Evolutionary conservation across 805 yeast genomes (phyloP).

Genomic region (Ogataea paraovalis): DNA sequence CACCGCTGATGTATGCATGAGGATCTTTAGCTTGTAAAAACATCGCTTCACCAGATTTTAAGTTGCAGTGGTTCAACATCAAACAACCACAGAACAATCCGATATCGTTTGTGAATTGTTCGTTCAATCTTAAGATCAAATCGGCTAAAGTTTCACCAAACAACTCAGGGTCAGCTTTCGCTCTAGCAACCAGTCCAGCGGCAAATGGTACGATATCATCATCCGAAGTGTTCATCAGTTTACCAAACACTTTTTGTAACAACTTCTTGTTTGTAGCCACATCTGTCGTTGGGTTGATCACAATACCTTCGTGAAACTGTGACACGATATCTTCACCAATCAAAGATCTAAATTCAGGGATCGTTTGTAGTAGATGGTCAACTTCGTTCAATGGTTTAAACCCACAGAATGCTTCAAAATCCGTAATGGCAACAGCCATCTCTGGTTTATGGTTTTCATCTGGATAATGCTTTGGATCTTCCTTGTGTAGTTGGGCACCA

Average conservation of each 20-base stretch:
- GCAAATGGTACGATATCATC: slow-evolving; percentile 54
- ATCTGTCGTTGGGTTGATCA: slow-evolving; percentile 37
- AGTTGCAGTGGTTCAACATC: slow-evolving; percentile 79
- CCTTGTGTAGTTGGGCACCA: slow-evolving; percentile 68
- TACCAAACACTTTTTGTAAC: slow-evolving; percentile 71
- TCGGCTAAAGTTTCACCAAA: slow-evolving; percentile 63
- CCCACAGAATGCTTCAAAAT: slow-evolving; percentile 97
- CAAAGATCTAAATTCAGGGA: slow-evolving; percentile 73
- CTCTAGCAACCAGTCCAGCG: slow-evolving; percentile 59
- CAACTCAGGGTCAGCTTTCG: slow-evolving; percentile 52
- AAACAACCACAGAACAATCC: slow-evolving; percentile 96
- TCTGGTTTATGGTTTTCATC: slow-evolving; percentile 99
- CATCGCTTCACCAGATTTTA: slow-evolving; percentile 91
- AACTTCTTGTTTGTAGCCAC: slow-evolving; percentile 58
- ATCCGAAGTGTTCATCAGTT: slow-evolving; percentile 81
- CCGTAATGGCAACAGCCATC: slow-evolving; percentile 97
- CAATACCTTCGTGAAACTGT: slow-evolving; percentile 49
- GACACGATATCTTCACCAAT: slow-evolving; percentile 61
- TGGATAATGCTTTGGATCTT: slow-evolving; percentile 92
- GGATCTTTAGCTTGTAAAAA: slow-evolving; percentile 96
- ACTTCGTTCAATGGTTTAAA: slow-evolving; percentile 86
- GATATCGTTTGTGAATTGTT: slow-evolving; percentile 88
- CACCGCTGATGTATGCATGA: slow-evolving; percentile 96
- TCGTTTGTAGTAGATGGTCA: slow-evolving; percentile 57
- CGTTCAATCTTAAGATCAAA: slow-evolving; percentile 70